Conservation (phyloP, 306 rosid genomes). For the Inga oerstediana region DNA sequence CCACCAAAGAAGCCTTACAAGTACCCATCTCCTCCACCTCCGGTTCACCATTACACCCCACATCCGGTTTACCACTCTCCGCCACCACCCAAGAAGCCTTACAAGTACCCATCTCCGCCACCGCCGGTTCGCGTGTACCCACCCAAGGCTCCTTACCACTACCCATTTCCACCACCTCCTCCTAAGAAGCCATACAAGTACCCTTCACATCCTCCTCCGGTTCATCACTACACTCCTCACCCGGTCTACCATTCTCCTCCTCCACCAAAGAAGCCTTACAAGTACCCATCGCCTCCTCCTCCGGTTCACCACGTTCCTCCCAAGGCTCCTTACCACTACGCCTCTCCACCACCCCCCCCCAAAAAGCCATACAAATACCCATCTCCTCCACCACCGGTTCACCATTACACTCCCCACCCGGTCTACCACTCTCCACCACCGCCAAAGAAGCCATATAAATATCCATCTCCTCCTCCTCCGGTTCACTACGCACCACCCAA, state of each 20-base stretch:
- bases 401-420: neutral
- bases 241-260: neutral
- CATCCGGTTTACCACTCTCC: constrained; percentile 12
- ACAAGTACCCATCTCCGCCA: constrained; percentile 36
- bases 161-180: constrained; percentile 6
- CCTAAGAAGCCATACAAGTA: neutral
- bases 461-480: neutral
- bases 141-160: neutral
- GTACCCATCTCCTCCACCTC: constrained; percentile 12
- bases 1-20: neutral
- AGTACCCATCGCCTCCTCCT: neutral
- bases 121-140: constrained; percentile 21
- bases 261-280: neutral
- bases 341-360: constrained; percentile 18
- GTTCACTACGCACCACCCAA: constrained; percentile 10
- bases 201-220: neutral
- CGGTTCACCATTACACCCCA: neutral
- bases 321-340: neutral
- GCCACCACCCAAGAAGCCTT: neutral
- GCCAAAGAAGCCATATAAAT: neutral
- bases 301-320: constrained; percentile 5
- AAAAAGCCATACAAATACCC: neutral
- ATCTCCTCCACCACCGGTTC: neutral
- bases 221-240: neutral
- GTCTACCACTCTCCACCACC: neutral